Evolutionary conservation across 805 yeast genomes (phyloP), one percentile per base, ranked within the genome.

Genomic region (Candida succiphila): DNA sequence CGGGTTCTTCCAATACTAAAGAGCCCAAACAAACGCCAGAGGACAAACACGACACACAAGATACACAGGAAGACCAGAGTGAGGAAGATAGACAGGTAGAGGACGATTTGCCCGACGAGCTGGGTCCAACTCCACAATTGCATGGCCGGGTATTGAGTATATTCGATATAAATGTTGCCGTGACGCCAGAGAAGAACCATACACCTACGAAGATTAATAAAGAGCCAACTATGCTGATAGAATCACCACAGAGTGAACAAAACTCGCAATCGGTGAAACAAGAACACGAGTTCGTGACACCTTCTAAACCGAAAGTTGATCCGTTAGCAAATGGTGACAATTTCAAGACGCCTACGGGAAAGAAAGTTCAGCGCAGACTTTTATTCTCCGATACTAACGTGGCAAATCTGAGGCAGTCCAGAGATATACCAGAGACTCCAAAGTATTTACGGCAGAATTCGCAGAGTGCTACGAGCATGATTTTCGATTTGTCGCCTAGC

Each of bases 111-210:
- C 22, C 30, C 7, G 38, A 35, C 17, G 81, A 75, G 38, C 50
- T 84, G 10, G 94, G 94, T 0, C 95, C 95, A 1, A 85, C 95
- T 0, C 95, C 95, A 0, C 95, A 85, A 44, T 67, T 84, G 8
- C 67, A 78, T 39, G 95, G 95, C 0, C 69, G 79, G 34, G 82
- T 83, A 0, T 51, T 82, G 23, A 76, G 92, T 14, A 63, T 85
- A 4, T 78, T 85, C 48, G 94, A 84, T 39, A 60, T 75, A 34
- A 48, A 47, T 34, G 14, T 32, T 39, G 6, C 37, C 18, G 40
- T 38, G 15, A 42, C 49, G 18, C 56, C 39, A 33, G 46, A 25
- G 26, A 43, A 23, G 14, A 9, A 15, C 15, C 24, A 14, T 3
- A 33, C 36, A 4, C 39, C 39, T 10, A 25, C 23, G 8, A 30